phyloP scores from a whole-genome alignment of 805 yeast species.

The Zygotorulaspora sp. region DNA sequence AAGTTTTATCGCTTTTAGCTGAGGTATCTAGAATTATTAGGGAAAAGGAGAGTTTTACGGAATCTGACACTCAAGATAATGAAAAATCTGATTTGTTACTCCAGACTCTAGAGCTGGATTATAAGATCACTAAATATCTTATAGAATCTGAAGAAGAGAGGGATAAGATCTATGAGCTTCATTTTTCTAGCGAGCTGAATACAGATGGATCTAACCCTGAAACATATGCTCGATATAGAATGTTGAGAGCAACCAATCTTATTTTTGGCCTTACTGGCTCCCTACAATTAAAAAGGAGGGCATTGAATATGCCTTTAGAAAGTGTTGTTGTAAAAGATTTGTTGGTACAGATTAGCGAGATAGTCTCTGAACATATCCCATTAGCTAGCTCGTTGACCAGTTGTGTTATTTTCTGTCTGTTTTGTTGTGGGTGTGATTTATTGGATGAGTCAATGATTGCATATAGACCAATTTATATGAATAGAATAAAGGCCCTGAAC shows the following conservation, averaged over 20 bases:
- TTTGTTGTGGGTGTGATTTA: conserved; percentile 26
- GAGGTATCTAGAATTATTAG: conserved; percentile 44
- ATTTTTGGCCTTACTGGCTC: conserved; percentile 51
- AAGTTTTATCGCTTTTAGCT: conserved; percentile 54
- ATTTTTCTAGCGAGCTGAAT: conserved; percentile 1
- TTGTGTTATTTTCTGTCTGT: conserved; percentile 21
- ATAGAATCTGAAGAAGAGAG: conserved; percentile 25
- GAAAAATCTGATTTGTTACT: conserved; percentile 5
- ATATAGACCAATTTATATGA: conserved; percentile 14
- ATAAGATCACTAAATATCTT: conserved; percentile 27
- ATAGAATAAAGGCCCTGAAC: conserved; percentile 13
- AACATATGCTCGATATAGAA: conserved; percentile 20
- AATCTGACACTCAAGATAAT: conserved; percentile 18
- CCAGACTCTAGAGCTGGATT: conserved; percentile 41
- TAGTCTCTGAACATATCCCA: conserved; percentile 27
- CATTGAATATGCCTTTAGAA: conserved; percentile 44
- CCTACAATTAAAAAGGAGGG: conserved; percentile 54
- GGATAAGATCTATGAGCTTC: conserved; percentile 22
- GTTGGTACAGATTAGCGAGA: conserved; percentile 10
- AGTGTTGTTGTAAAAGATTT: conserved; percentile 43
- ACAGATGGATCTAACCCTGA: conserved; percentile 5
- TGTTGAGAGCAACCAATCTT: conserved; percentile 47
- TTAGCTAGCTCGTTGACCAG: conserved; percentile 15
- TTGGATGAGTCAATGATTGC: conserved; percentile 11
- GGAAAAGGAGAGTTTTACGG: conserved; percentile 21